A percentile compares a stretch with the other conserved stretches of the same genome.
Evolutionary conservation across 768 basidiomycete species (phyloP).

Genomic region (Russula lepida): DNA sequence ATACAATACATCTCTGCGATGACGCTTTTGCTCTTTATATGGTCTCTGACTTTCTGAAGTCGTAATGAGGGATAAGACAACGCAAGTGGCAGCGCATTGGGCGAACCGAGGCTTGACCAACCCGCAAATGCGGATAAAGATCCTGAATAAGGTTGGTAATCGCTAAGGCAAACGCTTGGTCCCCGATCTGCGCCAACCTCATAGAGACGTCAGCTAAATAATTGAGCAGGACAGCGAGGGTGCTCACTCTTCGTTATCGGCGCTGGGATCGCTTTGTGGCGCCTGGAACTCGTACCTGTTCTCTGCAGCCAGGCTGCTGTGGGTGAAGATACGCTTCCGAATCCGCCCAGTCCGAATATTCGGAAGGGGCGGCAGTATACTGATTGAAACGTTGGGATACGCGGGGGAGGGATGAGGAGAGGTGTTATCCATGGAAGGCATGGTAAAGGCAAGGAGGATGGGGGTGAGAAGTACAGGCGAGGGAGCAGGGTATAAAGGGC

Average conservation of each 20-base stretch:
- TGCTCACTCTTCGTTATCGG: conserved; percentile 1
- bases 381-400: no score
- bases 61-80: neutral
- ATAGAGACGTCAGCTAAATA: neutral
- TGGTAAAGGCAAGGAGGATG: neutral
- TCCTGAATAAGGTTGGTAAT: conserved; percentile 7
- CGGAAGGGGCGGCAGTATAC: neutral
- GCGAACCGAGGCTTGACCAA: conserved; percentile 1
- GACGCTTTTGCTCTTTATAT: neutral
- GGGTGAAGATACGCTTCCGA: neutral
- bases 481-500: neutral
- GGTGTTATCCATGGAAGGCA: neutral
- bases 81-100: neutral
- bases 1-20: conserved; percentile 1
- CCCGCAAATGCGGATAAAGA: neutral
- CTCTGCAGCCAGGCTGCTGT: neutral
- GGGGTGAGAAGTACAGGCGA: neutral
- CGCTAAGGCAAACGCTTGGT: neutral
- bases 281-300: neutral
- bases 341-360: neutral
- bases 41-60: conserved; percentile 3
- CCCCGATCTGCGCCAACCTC: conserved; percentile 9
- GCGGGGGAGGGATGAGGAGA: neutral
- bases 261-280: neutral
- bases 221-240: neutral